Base-by-base conservation (phyloP, 768 basidiomycete species). In the Cystobasidium ongulense region DNA sequence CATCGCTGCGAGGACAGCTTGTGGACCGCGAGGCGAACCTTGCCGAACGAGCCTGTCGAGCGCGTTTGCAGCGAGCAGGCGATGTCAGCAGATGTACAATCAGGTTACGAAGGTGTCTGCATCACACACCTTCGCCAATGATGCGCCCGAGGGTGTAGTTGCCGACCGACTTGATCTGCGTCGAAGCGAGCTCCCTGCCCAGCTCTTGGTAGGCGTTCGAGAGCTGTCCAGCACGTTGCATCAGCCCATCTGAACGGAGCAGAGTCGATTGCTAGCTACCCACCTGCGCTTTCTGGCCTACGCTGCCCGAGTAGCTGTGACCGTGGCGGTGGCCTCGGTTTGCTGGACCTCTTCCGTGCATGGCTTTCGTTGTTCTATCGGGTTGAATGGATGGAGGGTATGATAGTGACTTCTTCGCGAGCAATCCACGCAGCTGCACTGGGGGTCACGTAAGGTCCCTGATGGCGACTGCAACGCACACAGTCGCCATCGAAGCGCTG, bases 141-240 rank as follows among this genome's bases (percentile, higher is more conserved):
- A 90, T 89, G 82, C 89, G 89, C 63, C 94, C 92, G 10, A 96
- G 84, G 29, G 92, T 95, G 63, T 96, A 96, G 80, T 94, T 94
- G 73, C 94, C 93, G 53, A 97, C 88, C 33, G 96, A 91, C 76
- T 89, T 88, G 72, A 97, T 84, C 83, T 90, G 93, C 76, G 86
- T 86, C 29, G 91, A 91, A n/a, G 89, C 88, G 33, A 98, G 87
- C 82, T 96, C 94, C 84, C 89, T 95, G 77, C 93, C 94, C 5
- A 98, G 87, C 85, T 95, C 93, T 83, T 93, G 93, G 84, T 98
- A 98, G 74, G 94, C 94, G 81, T 87, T 91, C 79, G 89, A 89
- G 80, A 98, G 91, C 81, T 93, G 88, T 33, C 89, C 63, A 61
- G 57, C 57, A 38, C 21, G 8, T 50, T n/a, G n/a, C 10, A 11